Base-by-base conservation (phyloP, 192 early-diverging fungal species). In the Lunasporangiospora selenospora region DNA sequence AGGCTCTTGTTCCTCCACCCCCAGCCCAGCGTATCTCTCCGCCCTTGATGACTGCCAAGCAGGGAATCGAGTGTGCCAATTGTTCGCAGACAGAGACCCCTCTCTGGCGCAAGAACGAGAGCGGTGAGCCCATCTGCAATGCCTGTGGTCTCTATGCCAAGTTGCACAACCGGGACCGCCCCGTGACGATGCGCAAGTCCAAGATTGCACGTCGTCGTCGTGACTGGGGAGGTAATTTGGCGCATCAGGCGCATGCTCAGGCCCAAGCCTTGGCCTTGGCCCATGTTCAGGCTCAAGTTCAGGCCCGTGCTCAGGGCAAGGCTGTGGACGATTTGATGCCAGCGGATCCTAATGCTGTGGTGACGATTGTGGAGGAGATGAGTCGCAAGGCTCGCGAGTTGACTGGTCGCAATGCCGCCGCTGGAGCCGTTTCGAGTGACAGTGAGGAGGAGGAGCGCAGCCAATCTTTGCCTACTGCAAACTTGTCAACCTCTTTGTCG, bases 111-210 rank as follows among this genome's bases (percentile, higher is more conserved):
- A 85, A 89, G 47, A 87, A 90, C 51, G 89, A 87, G 24, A 75
- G 82, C 31, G 89, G 89, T 23, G 79, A 89, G 71, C 85, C 89
- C 1, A 87, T 92, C 29, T 93, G 92, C 77, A 93, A 93, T 60
- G 89, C 92, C 1, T 93, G 92, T 62, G 87, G 88, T 3, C 58
- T 98, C 18, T 99, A 95, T 75, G 93, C 88, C 75, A 98, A 96
- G 76, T 85, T 99, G 40, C 96, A 99, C 67, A 84, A 92, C 60
- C 83, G 90, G 8, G 84, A 89, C 52, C 83, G 96, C 16, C 96
- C 97, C 16, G 86, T 92, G 29, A 83, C 86, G 27, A 87, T 99
- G 85, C 89, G 93, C 33, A 83, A 85, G 48, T 41, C 75, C 27
- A 87, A 83, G 49, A 87, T 89, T 62, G 77, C 87, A 48, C 77